These are phyloP conservation scores for Aspergillus candidus DNA, from an alignment of 2,329 filamentous ascomycete species.

Conservation along the genomic window DNA sequence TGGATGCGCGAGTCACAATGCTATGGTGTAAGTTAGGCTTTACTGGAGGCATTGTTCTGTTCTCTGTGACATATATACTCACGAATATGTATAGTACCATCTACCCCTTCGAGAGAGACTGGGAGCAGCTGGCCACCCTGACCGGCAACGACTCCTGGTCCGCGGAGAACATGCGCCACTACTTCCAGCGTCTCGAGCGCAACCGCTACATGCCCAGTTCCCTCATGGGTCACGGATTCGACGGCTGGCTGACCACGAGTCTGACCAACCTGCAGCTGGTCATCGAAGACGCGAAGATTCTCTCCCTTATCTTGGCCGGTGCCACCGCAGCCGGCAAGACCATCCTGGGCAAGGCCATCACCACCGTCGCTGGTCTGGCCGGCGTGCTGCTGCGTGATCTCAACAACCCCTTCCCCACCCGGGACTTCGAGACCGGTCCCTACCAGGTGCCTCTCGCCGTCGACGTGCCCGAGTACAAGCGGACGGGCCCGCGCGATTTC, in stretches of 20 bases:
- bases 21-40: conserved; percentile 41
- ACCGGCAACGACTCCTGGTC: conserved; percentile 57
- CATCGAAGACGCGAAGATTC: conserved; percentile 47
- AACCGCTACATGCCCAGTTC: conserved; percentile 45
- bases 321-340: conserved; percentile 47
- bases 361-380: conserved; percentile 40
- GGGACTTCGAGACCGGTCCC: conserved; percentile 45
- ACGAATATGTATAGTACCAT: conserved; percentile 34
- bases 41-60: not conserved
- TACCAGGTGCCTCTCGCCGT: conserved; percentile 57
- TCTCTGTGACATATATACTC: not conserved
- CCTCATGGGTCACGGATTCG: conserved; percentile 48
- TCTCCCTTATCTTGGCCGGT: conserved; percentile 48
- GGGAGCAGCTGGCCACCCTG: conserved; percentile 48
- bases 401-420: conserved; percentile 41
- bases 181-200: conserved; percentile 50
- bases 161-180: conserved; percentile 50
- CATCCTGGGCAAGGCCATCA: conserved; percentile 34
- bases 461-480: conserved; percentile 41
- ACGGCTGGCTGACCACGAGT: conserved; percentile 53
- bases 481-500: conserved; percentile 53
- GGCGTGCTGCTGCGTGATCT: conserved; percentile 46
- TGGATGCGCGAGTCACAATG: conserved; percentile 57
- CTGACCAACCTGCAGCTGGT: conserved; percentile 48
- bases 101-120: conserved; percentile 54